A percentile compares a stretch with the other conserved stretches of the same genome.
These are phyloP conservation scores for Aspergillus sp. DNA, from an alignment of 2,329 filamentous ascomycete species.

Conservation along the genomic window DNA sequence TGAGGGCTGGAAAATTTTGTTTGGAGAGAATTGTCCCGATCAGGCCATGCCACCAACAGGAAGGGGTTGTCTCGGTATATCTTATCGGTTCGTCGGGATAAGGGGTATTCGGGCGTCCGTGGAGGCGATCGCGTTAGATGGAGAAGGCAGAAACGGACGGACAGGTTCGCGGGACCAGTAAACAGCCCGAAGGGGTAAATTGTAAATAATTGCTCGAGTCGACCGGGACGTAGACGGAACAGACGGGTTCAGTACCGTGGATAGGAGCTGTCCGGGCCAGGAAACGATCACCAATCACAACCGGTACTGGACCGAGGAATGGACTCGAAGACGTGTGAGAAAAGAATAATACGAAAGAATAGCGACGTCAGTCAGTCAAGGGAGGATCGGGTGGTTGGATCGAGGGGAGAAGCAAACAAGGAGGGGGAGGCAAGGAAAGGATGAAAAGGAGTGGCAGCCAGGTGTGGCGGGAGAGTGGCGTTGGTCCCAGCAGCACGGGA, in stretches of 20 bases:
- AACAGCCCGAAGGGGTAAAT: slow-evolving; percentile 31
- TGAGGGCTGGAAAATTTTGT: slow-evolving; percentile 6
- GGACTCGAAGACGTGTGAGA: background rate
- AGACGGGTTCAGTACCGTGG: slow-evolving; percentile 21
- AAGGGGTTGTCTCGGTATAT: slow-evolving; percentile 1
- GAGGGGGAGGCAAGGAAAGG: slow-evolving; percentile 4
- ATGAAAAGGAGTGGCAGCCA: slow-evolving; percentile 8
- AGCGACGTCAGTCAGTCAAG: slow-evolving; percentile 1
- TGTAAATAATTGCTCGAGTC: slow-evolving; percentile 26
- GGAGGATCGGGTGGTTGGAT: slow-evolving; percentile 1
- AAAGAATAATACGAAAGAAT: slow-evolving; percentile 1
- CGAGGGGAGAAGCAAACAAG: slow-evolving; percentile 5
- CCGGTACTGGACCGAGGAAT: too few species aligned
- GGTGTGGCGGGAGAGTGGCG: slow-evolving; percentile 11
- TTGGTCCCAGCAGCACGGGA: background rate
- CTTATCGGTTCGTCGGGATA: too few species aligned
- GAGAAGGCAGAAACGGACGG: slow-evolving; percentile 10
- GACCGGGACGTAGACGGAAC: slow-evolving; percentile 10
- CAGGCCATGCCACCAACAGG: slow-evolving; percentile 30
- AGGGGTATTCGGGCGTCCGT: too few species aligned
- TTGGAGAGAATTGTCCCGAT: slow-evolving; percentile 20
- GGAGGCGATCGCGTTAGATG: background rate
- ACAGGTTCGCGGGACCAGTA: slow-evolving; percentile 2
- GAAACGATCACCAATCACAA: background rate
- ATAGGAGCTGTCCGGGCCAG: slow-evolving; percentile 2